phyloP scores from a whole-genome alignment of 306 rosid species.

The Prinsepia uniflora region DNA sequence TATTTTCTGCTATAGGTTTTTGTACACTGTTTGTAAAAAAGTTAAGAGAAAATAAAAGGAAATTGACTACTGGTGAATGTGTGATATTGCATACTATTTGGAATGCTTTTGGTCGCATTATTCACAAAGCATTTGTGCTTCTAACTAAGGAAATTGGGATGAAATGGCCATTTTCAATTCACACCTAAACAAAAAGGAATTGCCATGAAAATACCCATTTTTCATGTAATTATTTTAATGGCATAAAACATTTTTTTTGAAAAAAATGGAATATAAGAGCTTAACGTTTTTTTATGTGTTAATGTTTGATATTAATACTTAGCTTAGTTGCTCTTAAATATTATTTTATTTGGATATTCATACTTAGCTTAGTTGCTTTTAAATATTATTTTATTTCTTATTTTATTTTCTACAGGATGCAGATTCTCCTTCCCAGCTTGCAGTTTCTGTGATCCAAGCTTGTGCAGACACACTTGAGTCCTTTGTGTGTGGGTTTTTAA shows the following conservation, averaged over 20 bases:
- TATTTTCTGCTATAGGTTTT: no score
- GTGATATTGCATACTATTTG: not conserved
- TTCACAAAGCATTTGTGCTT: not conserved
- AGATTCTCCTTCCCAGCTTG: constrained; percentile 61
- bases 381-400: not conserved
- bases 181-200: not conserved
- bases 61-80: not conserved
- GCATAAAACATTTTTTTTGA: not conserved
- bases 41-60: not conserved
- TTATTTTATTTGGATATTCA: not conserved
- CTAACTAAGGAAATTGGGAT: not conserved
- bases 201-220: not conserved
- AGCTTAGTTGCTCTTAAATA: constrained; percentile 7
- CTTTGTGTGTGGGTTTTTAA: constrained; percentile 62
- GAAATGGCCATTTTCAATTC: not conserved
- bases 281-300: not conserved
- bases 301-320: not conserved
- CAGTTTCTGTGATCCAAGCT: constrained; percentile 53
- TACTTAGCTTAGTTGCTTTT: constrained; percentile 10
- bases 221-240: not conserved
- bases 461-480: constrained; percentile 63
- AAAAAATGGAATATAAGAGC: not conserved
- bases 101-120: not conserved
- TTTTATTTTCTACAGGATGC: constrained; percentile 48
- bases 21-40: no score